Conservation (phyloP, 768 basidiomycete species). For the Piloderma croceum region DNA sequence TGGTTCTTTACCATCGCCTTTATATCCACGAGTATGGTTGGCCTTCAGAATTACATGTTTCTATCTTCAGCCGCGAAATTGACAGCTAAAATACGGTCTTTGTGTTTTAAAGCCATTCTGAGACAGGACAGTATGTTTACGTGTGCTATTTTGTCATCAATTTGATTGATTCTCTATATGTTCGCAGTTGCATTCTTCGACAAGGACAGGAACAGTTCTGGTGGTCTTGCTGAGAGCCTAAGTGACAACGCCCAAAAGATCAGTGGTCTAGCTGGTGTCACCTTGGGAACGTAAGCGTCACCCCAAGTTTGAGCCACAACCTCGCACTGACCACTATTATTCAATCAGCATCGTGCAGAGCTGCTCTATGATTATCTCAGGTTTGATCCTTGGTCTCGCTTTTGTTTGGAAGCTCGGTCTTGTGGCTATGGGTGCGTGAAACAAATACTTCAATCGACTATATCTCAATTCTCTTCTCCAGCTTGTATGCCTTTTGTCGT, state of each 20-base stretch:
- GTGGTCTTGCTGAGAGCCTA: constrained; percentile 70
- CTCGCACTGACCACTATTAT: not conserved
- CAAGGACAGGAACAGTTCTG: constrained; percentile 79
- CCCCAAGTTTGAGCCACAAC: not conserved
- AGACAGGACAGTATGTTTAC: constrained; percentile 73
- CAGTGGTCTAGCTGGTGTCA: constrained; percentile 80
- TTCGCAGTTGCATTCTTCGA: constrained; percentile 78
- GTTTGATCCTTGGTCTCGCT: constrained; percentile 69
- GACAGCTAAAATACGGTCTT: constrained; percentile 61
- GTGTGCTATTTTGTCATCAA: not conserved
- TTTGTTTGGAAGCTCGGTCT: constrained; percentile 80
- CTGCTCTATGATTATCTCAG: constrained; percentile 60
- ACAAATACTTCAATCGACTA: too few relatives aligned
- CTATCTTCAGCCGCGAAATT: constrained; percentile 62
- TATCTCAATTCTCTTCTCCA: too few relatives aligned
- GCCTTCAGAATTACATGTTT: constrained; percentile 69
- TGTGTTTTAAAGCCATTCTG: constrained; percentile 75
- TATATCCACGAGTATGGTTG: constrained; percentile 53
- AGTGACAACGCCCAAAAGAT: constrained; percentile 89
- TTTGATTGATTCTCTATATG: constrained; percentile 10
- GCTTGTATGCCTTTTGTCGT: constrained; percentile 67
- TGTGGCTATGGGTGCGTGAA: constrained; percentile 70
- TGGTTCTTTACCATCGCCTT: constrained; percentile 82
- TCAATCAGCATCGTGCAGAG: constrained; percentile 69
- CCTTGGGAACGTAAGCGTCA: constrained; percentile 64